Conservation (phyloP, 108 stramenopile species). For the Fragilariopsis cylindrus region DNA sequence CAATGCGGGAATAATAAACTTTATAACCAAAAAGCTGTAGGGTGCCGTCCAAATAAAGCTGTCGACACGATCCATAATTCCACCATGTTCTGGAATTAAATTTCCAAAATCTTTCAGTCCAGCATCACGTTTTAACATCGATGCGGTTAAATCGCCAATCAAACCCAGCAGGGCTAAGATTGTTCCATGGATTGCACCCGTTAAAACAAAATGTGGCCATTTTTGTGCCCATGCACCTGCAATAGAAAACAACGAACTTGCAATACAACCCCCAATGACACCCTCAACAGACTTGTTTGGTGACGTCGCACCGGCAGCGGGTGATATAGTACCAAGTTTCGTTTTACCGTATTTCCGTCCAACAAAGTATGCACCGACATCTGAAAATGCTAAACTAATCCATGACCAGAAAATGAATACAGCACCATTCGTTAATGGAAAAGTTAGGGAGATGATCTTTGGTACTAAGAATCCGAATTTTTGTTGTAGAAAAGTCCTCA, state of each 20-base stretch:
- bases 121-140: constrained; percentile 96
- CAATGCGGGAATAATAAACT: constrained; percentile 67
- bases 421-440: constrained; percentile 86
- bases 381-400: constrained; percentile 90
- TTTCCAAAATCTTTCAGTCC: constrained; percentile 96
- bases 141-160: constrained; percentile 95
- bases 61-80: constrained; percentile 95
- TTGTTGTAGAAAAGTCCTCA: constrained; percentile 52
- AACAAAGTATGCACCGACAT: constrained; percentile 94
- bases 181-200: constrained; percentile 87
- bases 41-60: constrained; percentile 96
- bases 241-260: constrained; percentile 60
- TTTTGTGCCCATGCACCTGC: constrained; percentile 88
- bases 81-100: constrained; percentile 97
- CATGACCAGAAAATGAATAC: constrained; percentile 96
- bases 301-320: constrained; percentile 89
- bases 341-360: constrained; percentile 85
- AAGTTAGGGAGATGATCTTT: constrained; percentile 32
- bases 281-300: constrained; percentile 98
- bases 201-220: constrained; percentile 86
- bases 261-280: constrained; percentile 85
- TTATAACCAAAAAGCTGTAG: constrained; percentile 78
- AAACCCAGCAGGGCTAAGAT: constrained; percentile 80
- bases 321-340: constrained; percentile 72
- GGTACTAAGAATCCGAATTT: constrained; percentile 53